Conservation (phyloP, 2,329 filamentous ascomycete genomes). For the Colletotrichum echinochloae region DNA sequence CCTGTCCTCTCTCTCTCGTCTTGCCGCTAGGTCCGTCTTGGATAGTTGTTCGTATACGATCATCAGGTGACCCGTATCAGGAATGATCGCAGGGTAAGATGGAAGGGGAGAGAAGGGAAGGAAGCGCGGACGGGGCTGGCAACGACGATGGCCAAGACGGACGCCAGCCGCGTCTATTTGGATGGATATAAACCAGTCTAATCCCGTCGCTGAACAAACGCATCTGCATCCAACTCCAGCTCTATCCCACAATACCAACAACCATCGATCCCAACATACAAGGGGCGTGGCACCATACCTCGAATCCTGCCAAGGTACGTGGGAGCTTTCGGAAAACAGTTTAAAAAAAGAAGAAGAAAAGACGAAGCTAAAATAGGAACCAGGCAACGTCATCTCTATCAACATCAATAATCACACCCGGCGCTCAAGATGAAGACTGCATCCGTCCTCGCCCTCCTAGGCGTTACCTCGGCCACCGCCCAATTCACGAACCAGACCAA, state of each 20-base stretch:
- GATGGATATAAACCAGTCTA: neutral
- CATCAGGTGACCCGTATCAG: neutral
- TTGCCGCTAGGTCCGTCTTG: neutral
- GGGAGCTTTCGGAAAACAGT: neutral
- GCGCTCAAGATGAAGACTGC: conserved; percentile 27
- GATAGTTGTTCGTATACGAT: neutral
- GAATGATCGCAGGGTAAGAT: neutral
- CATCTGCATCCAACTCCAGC: neutral
- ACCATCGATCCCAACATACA: neutral
- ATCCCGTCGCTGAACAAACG: neutral
- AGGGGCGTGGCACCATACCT: neutral
- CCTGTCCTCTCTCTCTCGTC: conserved; percentile 6
- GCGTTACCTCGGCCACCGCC: conserved; percentile 19
- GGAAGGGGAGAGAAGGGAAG: neutral
- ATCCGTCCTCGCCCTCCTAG: conserved; percentile 14
- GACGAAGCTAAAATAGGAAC: neutral
- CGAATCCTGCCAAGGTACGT: conserved; percentile 5
- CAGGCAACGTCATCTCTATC: neutral
- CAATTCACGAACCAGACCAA: conserved; percentile 18
- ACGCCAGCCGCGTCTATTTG: neutral
- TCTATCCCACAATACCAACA: neutral
- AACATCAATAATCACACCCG: neutral
- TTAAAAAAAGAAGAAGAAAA: neutral
- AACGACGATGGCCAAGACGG: neutral
- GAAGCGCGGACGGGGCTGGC: neutral